Conservation (phyloP, 1,284 basidiomycete species). For the Athelia psychrophila region DNA sequence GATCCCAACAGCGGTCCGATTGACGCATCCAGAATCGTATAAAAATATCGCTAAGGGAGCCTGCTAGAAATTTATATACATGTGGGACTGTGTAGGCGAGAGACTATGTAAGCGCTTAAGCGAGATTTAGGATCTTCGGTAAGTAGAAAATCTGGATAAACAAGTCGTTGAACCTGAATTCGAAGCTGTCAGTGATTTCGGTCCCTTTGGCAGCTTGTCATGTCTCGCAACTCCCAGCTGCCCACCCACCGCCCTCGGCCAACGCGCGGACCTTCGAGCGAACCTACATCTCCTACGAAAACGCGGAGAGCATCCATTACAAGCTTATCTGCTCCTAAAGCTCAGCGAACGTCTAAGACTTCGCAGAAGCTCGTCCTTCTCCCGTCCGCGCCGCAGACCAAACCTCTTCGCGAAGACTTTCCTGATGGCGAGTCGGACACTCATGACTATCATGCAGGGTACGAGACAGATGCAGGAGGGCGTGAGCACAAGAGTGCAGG, state of each 20-base stretch:
- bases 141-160: too few species aligned
- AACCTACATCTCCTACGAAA: neutral
- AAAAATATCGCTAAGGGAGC: too few species aligned
- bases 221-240: neutral
- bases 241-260: slow-evolving; percentile 5
- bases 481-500: slow-evolving; percentile 75
- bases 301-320: slow-evolving; percentile 27
- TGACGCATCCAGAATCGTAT: too few species aligned
- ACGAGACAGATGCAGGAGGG: slow-evolving; percentile 59
- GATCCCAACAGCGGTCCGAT: too few species aligned
- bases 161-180: too few species aligned
- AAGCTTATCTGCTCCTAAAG: slow-evolving; percentile 39
- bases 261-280: neutral
- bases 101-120: too few species aligned
- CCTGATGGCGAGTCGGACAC: slow-evolving; percentile 52
- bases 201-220: too few species aligned
- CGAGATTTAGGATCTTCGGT: too few species aligned
- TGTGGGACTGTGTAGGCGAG: too few species aligned
- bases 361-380: slow-evolving; percentile 90
- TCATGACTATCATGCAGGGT: slow-evolving; percentile 64
- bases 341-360: slow-evolving; percentile 86
- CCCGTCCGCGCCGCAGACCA: slow-evolving; percentile 89
- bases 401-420: slow-evolving; percentile 57
- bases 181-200: too few species aligned
- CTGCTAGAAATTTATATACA: too few species aligned